Conservation (phyloP, 345 rosid genomes). For the Camelina laxa region DNA sequence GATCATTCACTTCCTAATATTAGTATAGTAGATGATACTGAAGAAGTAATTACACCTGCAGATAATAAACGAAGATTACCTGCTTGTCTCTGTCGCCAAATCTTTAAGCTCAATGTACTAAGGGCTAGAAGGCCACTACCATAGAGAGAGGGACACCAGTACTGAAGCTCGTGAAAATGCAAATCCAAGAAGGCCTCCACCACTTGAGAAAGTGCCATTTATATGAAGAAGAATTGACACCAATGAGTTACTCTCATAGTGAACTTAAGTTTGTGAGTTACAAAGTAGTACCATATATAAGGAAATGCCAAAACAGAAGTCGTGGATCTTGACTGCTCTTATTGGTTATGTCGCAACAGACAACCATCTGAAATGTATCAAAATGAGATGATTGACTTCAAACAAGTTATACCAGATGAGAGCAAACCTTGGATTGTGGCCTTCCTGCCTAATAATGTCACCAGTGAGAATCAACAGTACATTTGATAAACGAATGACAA, state of each 20-base stretch:
- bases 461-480: too few species aligned
- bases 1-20: too few species aligned
- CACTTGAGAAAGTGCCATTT: constrained; percentile 51
- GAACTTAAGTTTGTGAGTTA: not conserved
- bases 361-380: too few species aligned
- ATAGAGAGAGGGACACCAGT: constrained; percentile 59
- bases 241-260: not conserved
- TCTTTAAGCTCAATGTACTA: constrained; percentile 74
- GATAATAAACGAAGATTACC: constrained; percentile 50
- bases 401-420: too few species aligned
- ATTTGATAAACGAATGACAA: too few species aligned
- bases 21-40: too few species aligned
- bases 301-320: constrained; percentile 94
- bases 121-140: constrained; percentile 90
- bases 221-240: constrained; percentile 4
- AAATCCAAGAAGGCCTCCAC: constrained; percentile 78
- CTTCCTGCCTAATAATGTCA: too few species aligned
- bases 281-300: constrained; percentile 54
- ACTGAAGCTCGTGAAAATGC: constrained; percentile 65
- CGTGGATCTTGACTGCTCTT: too few species aligned
- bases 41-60: not conserved
- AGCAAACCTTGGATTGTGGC: too few species aligned
- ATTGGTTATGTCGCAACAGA: too few species aligned
- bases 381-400: too few species aligned
- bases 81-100: constrained; percentile 93